Conservation (phyloP, 2,329 filamentous ascomycete species). For the Chrysosporium queenslandicum region DNA sequence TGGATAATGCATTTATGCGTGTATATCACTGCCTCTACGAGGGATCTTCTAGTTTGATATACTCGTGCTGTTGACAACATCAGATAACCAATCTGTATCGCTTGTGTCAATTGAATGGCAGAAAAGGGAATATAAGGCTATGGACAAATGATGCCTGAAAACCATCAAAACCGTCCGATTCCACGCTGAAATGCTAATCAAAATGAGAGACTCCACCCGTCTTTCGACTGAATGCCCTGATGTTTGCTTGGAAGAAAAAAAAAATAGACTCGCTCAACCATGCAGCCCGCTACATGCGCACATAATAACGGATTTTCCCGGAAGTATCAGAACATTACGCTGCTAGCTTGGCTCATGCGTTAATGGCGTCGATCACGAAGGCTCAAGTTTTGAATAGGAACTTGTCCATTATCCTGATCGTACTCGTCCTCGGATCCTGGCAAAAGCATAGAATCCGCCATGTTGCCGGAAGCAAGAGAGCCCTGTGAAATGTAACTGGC, state of each 20-base stretch:
- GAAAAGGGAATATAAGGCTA: background rate
- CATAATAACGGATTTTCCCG: background rate
- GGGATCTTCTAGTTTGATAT: too few relatives aligned
- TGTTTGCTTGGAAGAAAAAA: background rate
- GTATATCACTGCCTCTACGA: too few relatives aligned
- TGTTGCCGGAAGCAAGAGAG: slow-evolving; percentile 33
- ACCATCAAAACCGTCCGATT: background rate
- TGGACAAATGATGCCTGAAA: background rate
- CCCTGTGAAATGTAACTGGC: slow-evolving; percentile 47
- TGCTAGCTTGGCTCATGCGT: background rate
- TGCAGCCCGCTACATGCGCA: background rate
- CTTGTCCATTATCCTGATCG: slow-evolving; percentile 17
- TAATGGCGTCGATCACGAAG: background rate
- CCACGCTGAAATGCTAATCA: slow-evolving; percentile 10
- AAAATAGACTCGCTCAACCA: background rate
- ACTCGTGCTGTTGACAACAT: background rate
- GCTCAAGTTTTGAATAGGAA: background rate
- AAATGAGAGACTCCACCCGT: background rate
- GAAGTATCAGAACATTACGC: background rate
- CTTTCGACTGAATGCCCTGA: background rate
- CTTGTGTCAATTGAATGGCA: background rate
- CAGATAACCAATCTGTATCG: background rate
- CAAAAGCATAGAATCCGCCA: slow-evolving; percentile 36
- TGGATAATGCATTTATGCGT: slow-evolving; percentile 2
- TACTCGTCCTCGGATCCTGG: slow-evolving; percentile 33